Evolutionary conservation across 768 basidiomycete genomes (phyloP).

Genomic region (Amanita muscaria): DNA sequence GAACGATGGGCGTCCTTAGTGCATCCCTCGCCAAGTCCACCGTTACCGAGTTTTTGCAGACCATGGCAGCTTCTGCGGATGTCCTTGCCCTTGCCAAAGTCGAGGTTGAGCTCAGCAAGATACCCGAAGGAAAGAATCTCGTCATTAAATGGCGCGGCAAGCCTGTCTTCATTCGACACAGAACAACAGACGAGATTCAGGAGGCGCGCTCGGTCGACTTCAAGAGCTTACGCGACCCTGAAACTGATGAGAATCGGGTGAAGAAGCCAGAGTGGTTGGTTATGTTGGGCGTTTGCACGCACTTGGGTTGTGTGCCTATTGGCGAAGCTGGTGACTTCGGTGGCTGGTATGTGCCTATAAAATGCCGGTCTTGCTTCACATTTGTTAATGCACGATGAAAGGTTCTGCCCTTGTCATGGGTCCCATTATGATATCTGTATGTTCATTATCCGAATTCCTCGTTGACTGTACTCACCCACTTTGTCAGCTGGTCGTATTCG

Average conservation of each 20-base stretch:
- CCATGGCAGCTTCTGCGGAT: conserved; percentile 96
- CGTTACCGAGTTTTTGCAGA: conserved; percentile 88
- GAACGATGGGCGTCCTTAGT: conserved; percentile 85
- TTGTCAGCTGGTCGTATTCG: conserved; percentile 81
- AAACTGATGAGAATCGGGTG: conserved; percentile 79
- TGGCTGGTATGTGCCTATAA: conserved; percentile 71
- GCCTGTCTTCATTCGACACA: conserved; percentile 98
- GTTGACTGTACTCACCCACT: conserved; percentile 10
- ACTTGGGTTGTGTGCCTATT: conserved; percentile 97
- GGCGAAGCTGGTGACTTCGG: conserved; percentile 96
- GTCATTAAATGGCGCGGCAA: conserved; percentile 99
- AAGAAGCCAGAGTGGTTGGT: conserved; percentile 97
- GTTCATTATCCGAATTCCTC: conserved; percentile 18
- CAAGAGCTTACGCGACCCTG: conserved; percentile 86
- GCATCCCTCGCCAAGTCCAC: conserved; percentile 92
- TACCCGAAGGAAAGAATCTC: conserved; percentile 96
- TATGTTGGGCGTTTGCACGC: conserved; percentile 91
- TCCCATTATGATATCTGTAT: conserved; percentile 96
- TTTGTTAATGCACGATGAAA: conserved; percentile 15
- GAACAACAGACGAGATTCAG: conserved; percentile 83
- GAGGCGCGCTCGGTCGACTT: conserved; percentile 83
- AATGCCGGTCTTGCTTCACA: conserved; percentile 1
- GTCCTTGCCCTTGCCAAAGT: conserved; percentile 97
- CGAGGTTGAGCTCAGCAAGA: conserved; percentile 81
- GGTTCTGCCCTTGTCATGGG: conserved; percentile 98